Conservation (phyloP, 768 basidiomycete species). For the Pisolithus albus region DNA sequence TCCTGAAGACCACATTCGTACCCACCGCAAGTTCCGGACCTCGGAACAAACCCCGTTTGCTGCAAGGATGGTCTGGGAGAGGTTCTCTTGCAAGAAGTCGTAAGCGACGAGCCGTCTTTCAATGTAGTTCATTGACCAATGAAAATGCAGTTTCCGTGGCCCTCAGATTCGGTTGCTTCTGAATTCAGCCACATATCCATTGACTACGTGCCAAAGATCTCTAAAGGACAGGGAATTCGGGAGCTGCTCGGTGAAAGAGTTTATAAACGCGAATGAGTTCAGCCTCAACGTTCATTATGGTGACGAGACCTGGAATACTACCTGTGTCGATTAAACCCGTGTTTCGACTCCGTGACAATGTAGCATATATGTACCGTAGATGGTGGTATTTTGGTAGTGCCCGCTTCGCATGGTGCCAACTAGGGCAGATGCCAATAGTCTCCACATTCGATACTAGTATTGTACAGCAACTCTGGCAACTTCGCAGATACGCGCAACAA, state of each 20-base stretch:
- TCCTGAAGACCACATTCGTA: conserved; percentile 18
- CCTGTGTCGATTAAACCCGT: conserved; percentile 21
- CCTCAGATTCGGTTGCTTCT: conserved; percentile 38
- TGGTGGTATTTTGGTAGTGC: background rate
- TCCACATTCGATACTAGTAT: conserved; percentile 8
- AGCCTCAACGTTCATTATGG: conserved; percentile 25
- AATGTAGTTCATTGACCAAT: background rate
- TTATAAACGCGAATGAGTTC: conserved; percentile 24
- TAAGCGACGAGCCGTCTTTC: conserved; percentile 6
- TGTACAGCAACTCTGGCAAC: conserved; percentile 22
- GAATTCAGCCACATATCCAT: conserved; percentile 35
- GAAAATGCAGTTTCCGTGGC: conserved; percentile 19
- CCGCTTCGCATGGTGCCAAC: background rate
- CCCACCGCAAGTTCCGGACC: conserved; percentile 31
- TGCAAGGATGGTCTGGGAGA: conserved; percentile 39
- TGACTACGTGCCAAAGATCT: conserved; percentile 29
- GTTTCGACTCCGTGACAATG: background rate
- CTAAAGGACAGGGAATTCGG: conserved; percentile 27
- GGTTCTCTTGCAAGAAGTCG: conserved; percentile 32
- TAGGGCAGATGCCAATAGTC: too few species aligned
- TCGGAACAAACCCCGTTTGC: conserved; percentile 37
- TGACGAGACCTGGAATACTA: conserved; percentile 30
- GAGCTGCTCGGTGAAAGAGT: conserved; percentile 32
- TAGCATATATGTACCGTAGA: too few species aligned
- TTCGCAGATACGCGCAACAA: conserved; percentile 7